Percentiles rank a stretch among this genome's conserved stretches.
Conservation (phyloP, 1,139 yeast genomes). For the Pichia sp. region DNA sequence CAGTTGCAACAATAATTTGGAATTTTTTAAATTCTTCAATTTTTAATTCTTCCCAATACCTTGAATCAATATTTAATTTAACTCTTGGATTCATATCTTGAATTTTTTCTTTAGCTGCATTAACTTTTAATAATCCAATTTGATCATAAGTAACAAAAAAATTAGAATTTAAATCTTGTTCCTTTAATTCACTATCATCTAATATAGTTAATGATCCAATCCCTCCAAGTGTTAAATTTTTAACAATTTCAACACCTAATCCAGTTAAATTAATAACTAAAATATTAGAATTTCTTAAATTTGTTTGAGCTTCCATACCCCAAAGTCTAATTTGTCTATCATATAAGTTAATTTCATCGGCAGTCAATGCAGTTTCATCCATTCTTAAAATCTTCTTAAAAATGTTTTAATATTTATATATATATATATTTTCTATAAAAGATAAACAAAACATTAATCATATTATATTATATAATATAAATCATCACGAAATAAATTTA, state of each 20-base stretch:
- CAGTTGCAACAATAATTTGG: slow-evolving; percentile 74
- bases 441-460: too few relatives aligned
- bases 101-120: slow-evolving; percentile 48
- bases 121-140: slow-evolving; percentile 49
- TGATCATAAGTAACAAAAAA: slow-evolving; percentile 64
- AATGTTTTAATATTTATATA: too few relatives aligned
- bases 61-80: slow-evolving; percentile 36
- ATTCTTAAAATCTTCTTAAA: neutral
- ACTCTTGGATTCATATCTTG: slow-evolving; percentile 79
- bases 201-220: slow-evolving; percentile 68
- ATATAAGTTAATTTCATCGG: slow-evolving; percentile 84
- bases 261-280: slow-evolving; percentile 82
- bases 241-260: slow-evolving; percentile 83
- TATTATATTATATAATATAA: too few relatives aligned
- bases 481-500: too few relatives aligned
- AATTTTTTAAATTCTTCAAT: slow-evolving; percentile 46
- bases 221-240: slow-evolving; percentile 86
- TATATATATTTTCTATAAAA: too few relatives aligned
- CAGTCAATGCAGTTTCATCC: slow-evolving; percentile 3
- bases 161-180: slow-evolving; percentile 68
- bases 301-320: slow-evolving; percentile 91
- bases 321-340: slow-evolving; percentile 94
- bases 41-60: slow-evolving; percentile 30
- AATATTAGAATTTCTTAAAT: slow-evolving; percentile 68
- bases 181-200: slow-evolving; percentile 51